Evolutionary conservation across 176 grass and related monocot genomes (phyloP), one percentile per base, ranked within the genome.

Genomic region (Otatea glauca): DNA sequence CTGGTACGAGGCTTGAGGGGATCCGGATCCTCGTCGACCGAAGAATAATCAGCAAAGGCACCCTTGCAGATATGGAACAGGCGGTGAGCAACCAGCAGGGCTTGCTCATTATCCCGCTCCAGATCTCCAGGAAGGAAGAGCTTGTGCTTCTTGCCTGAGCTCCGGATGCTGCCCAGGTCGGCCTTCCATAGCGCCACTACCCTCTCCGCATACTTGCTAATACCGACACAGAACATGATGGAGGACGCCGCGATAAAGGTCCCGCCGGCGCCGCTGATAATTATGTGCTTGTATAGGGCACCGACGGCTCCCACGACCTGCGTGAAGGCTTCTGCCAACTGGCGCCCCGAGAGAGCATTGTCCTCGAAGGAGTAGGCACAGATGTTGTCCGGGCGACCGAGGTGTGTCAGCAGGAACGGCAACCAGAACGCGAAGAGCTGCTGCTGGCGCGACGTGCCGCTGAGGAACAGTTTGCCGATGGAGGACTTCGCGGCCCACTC

Each of bases 341-440:
- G 74, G 15, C 74, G 43, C 51, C 18, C 16, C 41, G 60, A 43
- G 18, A 87, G 60, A 38, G 42, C 10, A 32, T 84, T 61, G 68
- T 80, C 89, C 47, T 88, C 13, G 1, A 91, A 21, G 0, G 89
- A 84, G 24, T 75, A 88, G 5, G 89, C 73, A 0, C 74, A 88
- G 25, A 91, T 91, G 65, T 80, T 84, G 39, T 91, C 89, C 0
- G 67, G 89, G 9, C 80, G 37, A 91, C 35, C 35, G 35, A 37
- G 35, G 35, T 37, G 35, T 37, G 3, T 37, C 4, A 37, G 4
- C 1, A 37, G 75, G 50, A 91, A 85, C 0, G 85, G 85, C 3
- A 81, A 38, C 83, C 83, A 86, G 44, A 86, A 82, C 1, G 53
- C 75, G 0, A 71, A 18, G 1, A 88, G 74, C 55, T 65, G 24